phyloP scores from a whole-genome alignment of 2,329 filamentous ascomycete species.

The Cladosporium sp. region DNA sequence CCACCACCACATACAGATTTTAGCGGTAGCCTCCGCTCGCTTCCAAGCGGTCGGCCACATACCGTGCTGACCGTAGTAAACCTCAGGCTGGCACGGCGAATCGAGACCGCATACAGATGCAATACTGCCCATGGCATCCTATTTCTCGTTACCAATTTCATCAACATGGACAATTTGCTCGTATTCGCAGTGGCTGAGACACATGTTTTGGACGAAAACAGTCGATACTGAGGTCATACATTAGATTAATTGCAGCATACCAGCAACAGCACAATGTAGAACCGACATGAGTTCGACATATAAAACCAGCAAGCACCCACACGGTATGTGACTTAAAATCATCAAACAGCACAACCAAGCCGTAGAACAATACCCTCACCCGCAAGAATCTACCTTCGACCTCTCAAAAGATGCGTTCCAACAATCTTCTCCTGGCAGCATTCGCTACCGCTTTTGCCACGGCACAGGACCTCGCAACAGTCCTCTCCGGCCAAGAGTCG shows the following conservation, averaged over 20 bases:
- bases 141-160: background rate
- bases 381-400: background rate
- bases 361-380: background rate
- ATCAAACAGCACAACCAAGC: background rate
- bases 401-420: conserved; percentile 2
- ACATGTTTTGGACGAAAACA: background rate
- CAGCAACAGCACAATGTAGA: background rate
- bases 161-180: background rate
- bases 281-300: background rate
- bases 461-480: conserved; percentile 28
- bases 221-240: background rate
- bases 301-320: background rate
- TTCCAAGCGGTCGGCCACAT: background rate
- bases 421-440: conserved; percentile 8
- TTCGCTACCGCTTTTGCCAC: background rate
- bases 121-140: background rate
- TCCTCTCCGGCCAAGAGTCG: conserved; percentile 35
- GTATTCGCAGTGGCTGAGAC: background rate
- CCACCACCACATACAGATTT: background rate
- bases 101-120: background rate
- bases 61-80: background rate
- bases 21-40: background rate
- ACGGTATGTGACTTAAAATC: background rate
- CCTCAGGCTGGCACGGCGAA: background rate
- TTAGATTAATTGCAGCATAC: background rate